Evolutionary conservation across 2,329 filamentous ascomycete genomes (phyloP), one percentile per base, ranked within the genome.

Genomic region (Malbranchea zuffiana): DNA sequence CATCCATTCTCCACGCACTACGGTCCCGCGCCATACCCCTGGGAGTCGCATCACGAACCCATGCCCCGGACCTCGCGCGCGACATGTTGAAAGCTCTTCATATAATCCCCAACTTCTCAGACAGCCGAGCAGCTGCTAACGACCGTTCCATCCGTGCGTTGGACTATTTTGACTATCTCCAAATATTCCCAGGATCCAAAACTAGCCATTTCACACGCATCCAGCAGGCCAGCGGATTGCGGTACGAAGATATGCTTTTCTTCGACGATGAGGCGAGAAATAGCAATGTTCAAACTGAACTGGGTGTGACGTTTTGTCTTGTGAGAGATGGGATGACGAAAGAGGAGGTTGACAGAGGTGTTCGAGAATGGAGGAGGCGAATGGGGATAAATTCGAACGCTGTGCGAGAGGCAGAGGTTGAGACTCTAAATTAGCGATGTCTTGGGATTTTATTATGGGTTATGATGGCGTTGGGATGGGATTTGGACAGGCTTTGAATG

Each of bases 191-290:
- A 0, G 76, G 77, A 1, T 80, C 68, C 54, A 96, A 96, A 69
- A 79, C 80, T n/a, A 73, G 75, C 44, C 88, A 96, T 60, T 92
- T 96, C 50, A 70, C 78, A 51, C 67, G 72, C 4, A 66, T 96
- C 48, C 73, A 80, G 6, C 73, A 78, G 55, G 69, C 75, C 39
- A 86, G 80, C 10, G 77, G 76, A 1, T 59, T 95, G 2, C 63
- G 66, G 4, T 93, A 75, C 52, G 72, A 80, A 45, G 84, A 95
- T 32, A 93, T 96, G 80, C 57, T 96, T 21, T 96, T 96, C 59
- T 96, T 96, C 48, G 88, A 96, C 50, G 88, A 96, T 50, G 88
- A 96, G 71, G 69, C 71, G 35, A 66, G 88, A 43, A 96, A 96
- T 54, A 69, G 75, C 40, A 86, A 95, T 54, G 88, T 93, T 1